Evolutionary conservation across 2,329 filamentous ascomycete genomes (phyloP), one percentile per base, ranked within the genome.

Genomic region (Emmonsiellopsis sp.): DNA sequence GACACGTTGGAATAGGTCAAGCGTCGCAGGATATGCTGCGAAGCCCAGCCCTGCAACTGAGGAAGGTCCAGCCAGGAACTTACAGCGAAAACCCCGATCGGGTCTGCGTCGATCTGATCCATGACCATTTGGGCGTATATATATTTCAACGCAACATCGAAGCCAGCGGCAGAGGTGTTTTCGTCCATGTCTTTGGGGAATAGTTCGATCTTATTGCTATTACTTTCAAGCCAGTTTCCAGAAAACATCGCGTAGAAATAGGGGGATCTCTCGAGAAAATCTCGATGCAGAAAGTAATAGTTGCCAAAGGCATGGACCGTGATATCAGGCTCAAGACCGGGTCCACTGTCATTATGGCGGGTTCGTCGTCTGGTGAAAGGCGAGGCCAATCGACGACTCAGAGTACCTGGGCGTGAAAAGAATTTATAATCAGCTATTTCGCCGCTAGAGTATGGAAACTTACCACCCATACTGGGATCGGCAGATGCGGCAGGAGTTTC

Each of bases 171-270:
- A 5, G 46, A 39, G 10, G 39, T 49, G 46, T 49, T 49, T 39
- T 13, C 33, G 27, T 49, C 46, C 46, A 39, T 49, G 17, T 49
- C 46, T 8, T 8, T 27, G 2, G 46, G 46, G 11, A 39, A 39
- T 6, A 49, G 14, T 39, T 33, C 9, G 39, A 49, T n/a, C 10
- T 5, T 11, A 5, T 14, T 11, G 8, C 31, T 21, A n/a, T 21
- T 31, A 39, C 11, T 40, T 40, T 49, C 46, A 8, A 4, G 27
- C 46, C 46, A 49, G 8, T 39, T 17, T 10, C 14, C 33, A 9
- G 46, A 39, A 49, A 49, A 27, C 46, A 49, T 49, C 2, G 46
- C 46, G 31, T 14, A 27, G 39, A 49, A 49, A 36, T 39, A 49
- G 31, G 46, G 34, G 6, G 10, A 10, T 11, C 33, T 21, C 32